These are phyloP conservation scores for Senna siamea DNA, from an alignment of 306 rosid species.

Conservation along the genomic window DNA sequence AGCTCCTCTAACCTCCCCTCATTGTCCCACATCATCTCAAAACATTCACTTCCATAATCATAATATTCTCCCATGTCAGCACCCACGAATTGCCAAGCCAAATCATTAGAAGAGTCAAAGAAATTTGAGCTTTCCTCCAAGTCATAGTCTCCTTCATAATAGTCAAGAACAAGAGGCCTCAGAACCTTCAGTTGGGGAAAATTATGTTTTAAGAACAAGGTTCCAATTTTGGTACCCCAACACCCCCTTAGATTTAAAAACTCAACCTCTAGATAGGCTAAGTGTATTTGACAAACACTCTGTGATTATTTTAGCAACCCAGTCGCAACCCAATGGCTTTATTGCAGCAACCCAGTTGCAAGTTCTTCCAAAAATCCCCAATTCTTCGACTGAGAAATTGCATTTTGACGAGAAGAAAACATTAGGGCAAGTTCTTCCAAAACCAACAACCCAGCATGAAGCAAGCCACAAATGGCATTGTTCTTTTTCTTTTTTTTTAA, in stretches of 20 bases:
- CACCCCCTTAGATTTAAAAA: conserved; percentile 84
- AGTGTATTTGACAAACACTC: conserved; percentile 55
- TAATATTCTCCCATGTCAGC: conserved; percentile 57
- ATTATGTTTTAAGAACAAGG: conserved; percentile 52
- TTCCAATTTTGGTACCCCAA: conserved; percentile 79
- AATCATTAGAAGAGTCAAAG: conserved; percentile 63
- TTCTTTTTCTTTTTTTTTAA: too few species aligned
- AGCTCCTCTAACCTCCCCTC: conserved; percentile 72
- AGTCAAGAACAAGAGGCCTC: conserved; percentile 73
- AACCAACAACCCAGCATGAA: too few species aligned
- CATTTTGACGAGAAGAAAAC: too few species aligned
- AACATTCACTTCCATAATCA: conserved; percentile 62
- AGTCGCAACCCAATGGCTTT: too few species aligned
- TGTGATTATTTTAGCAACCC: too few species aligned
- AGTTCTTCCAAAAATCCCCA: too few species aligned
- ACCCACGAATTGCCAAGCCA: conserved; percentile 72
- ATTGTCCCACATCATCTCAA: conserved; percentile 74
- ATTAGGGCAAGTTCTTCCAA: too few species aligned
- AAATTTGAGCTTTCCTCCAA: conserved; percentile 79
- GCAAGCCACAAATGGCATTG: too few species aligned
- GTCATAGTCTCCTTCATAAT: conserved; percentile 52
- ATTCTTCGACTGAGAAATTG: too few species aligned
- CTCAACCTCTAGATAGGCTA: conserved; percentile 70
- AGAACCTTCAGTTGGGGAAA: conserved; percentile 74
- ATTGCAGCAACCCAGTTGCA: too few species aligned